phyloP scores from a whole-genome alignment of 148 eudicot species.

The Dysphania ambrosioides region DNA sequence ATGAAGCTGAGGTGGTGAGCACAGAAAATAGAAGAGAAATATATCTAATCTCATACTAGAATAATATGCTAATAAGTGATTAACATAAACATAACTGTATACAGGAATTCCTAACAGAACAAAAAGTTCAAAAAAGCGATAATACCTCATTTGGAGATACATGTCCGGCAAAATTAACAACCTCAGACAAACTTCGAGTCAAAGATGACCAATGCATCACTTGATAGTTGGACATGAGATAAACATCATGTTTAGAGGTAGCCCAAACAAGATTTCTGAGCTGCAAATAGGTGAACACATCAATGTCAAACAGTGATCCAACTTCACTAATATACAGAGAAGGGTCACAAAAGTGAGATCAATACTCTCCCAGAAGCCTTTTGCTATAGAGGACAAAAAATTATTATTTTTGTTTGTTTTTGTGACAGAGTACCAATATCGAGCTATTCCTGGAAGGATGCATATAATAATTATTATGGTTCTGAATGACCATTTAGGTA shows the following conservation, averaged over 20 bases:
- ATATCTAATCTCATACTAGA: conserved; percentile 2
- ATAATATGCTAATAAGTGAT: neutral
- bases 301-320: conserved; percentile 9
- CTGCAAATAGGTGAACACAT: conserved; percentile 36
- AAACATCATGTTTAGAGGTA: conserved; percentile 55
- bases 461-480: too few relatives aligned
- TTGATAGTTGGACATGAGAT: conserved; percentile 78
- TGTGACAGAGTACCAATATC: too few relatives aligned
- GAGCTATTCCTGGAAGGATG: too few relatives aligned
- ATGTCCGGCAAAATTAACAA: conserved; percentile 73
- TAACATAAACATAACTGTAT: neutral
- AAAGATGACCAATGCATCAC: conserved; percentile 88
- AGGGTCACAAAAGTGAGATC: too few relatives aligned
- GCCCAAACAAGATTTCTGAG: conserved; percentile 60
- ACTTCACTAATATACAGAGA: too few relatives aligned
- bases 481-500: too few relatives aligned
- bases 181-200: conserved; percentile 60
- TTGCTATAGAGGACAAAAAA: too few relatives aligned
- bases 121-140: neutral
- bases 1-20: neutral
- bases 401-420: too few relatives aligned
- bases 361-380: neutral
- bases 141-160: conserved; percentile 74
- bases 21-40: neutral
- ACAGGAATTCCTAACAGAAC: neutral